Percentiles rank a stretch among this genome's conserved stretches.
Conservation (phyloP, 129 eudicot species). For the Saposhnikovia divaricata region DNA sequence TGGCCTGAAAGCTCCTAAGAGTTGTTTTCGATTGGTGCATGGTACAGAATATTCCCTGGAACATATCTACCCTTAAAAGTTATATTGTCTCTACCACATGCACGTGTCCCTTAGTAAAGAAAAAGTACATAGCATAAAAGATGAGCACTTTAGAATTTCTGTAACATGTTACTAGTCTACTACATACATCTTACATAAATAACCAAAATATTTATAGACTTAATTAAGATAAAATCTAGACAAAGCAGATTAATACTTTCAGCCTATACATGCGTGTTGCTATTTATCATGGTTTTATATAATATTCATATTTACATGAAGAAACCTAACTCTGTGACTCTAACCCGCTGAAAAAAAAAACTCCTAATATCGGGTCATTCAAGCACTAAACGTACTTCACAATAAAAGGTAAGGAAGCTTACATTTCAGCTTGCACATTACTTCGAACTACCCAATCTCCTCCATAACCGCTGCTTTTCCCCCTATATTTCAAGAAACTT, state of each 20-base stretch:
- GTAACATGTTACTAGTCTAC: background rate
- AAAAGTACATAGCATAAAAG: background rate
- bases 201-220: background rate
- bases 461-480: conserved; percentile 75
- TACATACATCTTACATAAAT: background rate
- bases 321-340: background rate
- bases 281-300: background rate
- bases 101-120: background rate
- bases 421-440: conserved; percentile 65
- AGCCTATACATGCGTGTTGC: background rate
- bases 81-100: background rate
- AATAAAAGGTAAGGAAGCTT: conserved; percentile 9
- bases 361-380: background rate
- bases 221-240: background rate
- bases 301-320: background rate
- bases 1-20: background rate
- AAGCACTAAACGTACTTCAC: background rate
- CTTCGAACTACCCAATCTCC: conserved; percentile 95
- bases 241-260: background rate
- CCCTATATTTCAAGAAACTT: conserved; percentile 67
- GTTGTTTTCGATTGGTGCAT: no score
- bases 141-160: background rate
- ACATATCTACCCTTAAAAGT: background rate
- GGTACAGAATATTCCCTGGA: background rate
- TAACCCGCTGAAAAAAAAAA: background rate